phyloP scores from a whole-genome alignment of 2,329 filamentous ascomycete species.

The Fusarium sp. region DNA sequence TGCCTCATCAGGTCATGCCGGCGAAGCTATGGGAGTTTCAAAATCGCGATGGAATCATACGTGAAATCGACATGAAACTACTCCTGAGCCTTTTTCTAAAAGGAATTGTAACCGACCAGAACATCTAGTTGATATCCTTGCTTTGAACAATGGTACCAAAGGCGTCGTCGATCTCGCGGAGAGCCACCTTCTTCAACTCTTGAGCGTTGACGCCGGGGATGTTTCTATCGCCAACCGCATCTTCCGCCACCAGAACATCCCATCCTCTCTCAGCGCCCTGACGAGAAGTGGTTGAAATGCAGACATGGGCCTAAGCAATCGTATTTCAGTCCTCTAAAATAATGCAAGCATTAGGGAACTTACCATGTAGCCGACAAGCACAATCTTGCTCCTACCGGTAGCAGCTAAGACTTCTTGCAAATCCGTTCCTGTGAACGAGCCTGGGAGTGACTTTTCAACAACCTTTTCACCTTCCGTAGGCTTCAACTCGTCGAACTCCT shows the following conservation, averaged over 20 bases:
- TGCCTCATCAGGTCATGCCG: neutral
- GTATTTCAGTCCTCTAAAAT: neutral
- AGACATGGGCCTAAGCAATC: slow-evolving; percentile 66
- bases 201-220: slow-evolving; percentile 69
- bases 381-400: slow-evolving; percentile 65
- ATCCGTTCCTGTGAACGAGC: slow-evolving; percentile 68
- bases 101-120: neutral
- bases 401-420: slow-evolving; percentile 61
- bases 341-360: slow-evolving; percentile 20
- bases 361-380: slow-evolving; percentile 68
- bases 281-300: slow-evolving; percentile 70
- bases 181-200: slow-evolving; percentile 59
- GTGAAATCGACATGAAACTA: neutral
- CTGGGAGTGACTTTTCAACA: slow-evolving; percentile 66
- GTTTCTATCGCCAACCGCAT: slow-evolving; percentile 72
- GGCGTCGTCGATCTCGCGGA: slow-evolving; percentile 69
- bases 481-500: slow-evolving; percentile 68
- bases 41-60: neutral
- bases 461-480: slow-evolving; percentile 64
- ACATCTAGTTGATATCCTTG: slow-evolving; percentile 38
- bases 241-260: slow-evolving; percentile 68
- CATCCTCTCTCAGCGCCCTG: slow-evolving; percentile 69
- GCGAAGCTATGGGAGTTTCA: neutral
- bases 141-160: slow-evolving; percentile 67
- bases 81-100: neutral